Base-by-base conservation (phyloP, 306 rosid species). In the Pyrus communis region DNA sequence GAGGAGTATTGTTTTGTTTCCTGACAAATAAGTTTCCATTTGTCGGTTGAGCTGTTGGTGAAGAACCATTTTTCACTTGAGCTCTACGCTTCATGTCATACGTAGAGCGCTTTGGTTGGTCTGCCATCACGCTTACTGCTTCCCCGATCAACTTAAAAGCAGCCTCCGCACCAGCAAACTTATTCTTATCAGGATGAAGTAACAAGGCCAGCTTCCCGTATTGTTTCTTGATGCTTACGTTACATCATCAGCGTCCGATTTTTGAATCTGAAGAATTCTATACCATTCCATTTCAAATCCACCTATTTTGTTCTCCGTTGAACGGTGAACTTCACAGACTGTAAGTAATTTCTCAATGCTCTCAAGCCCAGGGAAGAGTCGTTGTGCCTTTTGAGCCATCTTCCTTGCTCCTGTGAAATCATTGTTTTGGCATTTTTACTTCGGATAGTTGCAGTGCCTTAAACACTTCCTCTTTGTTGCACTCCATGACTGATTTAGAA, bases 171-270 rank as follows among this genome's bases (percentile, higher is more conserved):
- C 98, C 96, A 51, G 88, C 76, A 77, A 85, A 87, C 77, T 85
- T 89, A 82, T 92, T 94, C 86, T 94, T 94, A 84, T 90, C 98
- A 43, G 97, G 98, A 83, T 92, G 98, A 70, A 94, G 97, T 67
- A 87, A 87, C 73, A 94, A 71, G 6, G 97, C 97, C 13, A 94
- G 87, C 88, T 89, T 94, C 74, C 86, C 87, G 83, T 89, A 94
- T 67, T 94, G 97, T 75, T 86, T 94, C 83, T 81, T 89, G 52
- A 94, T 88, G 57, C 85, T 75, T 77, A 72, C 82, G 86, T 75
- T 77, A 72, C 82, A 42, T 84, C 95, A 68, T 90, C 92, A 15
- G 35, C 38, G 7, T 84, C 83, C 2, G 58, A 70, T 59, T 67
- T 85, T 38, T 83, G 82, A 65, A 76, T 71, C 77, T 86, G 93